Base-by-base conservation (phyloP, 345 rosid genomes). In the Heritiera fomes region DNA sequence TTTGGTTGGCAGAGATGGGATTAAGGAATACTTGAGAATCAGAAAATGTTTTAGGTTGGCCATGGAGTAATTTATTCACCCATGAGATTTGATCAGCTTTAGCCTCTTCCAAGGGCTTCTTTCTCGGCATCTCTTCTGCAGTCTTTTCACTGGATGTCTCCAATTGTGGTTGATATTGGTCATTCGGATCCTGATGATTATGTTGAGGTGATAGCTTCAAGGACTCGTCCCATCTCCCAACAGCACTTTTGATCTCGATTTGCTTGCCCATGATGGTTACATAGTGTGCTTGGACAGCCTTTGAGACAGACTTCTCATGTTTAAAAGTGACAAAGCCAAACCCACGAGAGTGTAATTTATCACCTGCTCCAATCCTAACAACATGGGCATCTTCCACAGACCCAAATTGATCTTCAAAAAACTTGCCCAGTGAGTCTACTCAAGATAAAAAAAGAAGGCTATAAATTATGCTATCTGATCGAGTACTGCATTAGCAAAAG, bases 251-350 rank as follows among this genome's bases (percentile, higher is more conserved):
- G 76, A 88, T 87, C 84, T 91, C 94, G 58, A 88, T 85, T 85
- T 85, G 82, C 87, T 83, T 91, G 63, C 88, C 89, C 87, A 82
- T 77, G 46, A 91, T 78, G 76, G 81, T 78, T 23, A 86, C 56
- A 67, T 80, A 81, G 68, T 71, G 91, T 58, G 84, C 84, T 78
- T 83, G 85, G 81, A 91, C 80, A 60, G 94, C 94, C 59, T 84
- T 83, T 45, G 78, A 76, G 69, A 80, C 89, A 77, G 91, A 87
- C 79, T 76, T 80, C 60, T 86, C 88, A 15, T 84, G 77, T 75
- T 84, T 86, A 70, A 91, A 91, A 81, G 82, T 89, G 45, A 91
- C 86, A 53, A 85, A 88, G 45, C 94, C 94, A 85, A 88, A 89
- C 76, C 94, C 89, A 38, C 90, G 84, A 28, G 91, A 85, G 45